Evolutionary conservation across 176 grass and related monocot genomes (phyloP).

Genomic region (Paspalum notatum): DNA sequence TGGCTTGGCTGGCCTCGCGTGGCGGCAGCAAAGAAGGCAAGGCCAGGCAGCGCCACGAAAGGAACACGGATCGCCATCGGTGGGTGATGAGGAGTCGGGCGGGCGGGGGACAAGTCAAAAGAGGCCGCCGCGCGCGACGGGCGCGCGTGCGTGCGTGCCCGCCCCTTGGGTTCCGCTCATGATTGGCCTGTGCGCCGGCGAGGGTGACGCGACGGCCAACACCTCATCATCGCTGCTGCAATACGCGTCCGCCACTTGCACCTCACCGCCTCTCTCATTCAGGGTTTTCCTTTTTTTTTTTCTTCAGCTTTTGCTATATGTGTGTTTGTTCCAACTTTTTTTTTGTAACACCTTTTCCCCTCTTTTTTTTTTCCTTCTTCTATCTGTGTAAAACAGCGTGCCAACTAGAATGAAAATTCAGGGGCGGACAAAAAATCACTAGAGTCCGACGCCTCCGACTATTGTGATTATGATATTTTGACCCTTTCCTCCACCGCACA

Average conservation of each 20-base stretch:
- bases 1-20: not conserved
- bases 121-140: not conserved
- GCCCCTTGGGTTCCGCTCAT: slow-evolving; percentile 18
- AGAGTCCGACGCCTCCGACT: no score
- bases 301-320: no score
- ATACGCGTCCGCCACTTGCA: not conserved
- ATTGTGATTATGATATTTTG: slow-evolving; percentile 24
- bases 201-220: slow-evolving; percentile 26
- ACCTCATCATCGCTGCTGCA: not conserved
- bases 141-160: no score
- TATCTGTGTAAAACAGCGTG: no score
- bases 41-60: not conserved
- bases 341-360: no score
- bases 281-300: not conserved
- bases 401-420: no score
- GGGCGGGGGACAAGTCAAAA: slow-evolving; percentile 26
- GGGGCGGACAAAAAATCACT: no score
- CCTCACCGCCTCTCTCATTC: not conserved
- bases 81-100: not conserved
- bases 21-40: not conserved
- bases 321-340: no score
- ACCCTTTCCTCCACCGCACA: slow-evolving; percentile 8
- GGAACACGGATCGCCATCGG: slow-evolving; percentile 23
- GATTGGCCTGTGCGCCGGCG: slow-evolving; percentile 25
- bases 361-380: no score